Evolutionary conservation across 306 rosid species (phyloP).

Genomic region (Vigna trinervia): DNA sequence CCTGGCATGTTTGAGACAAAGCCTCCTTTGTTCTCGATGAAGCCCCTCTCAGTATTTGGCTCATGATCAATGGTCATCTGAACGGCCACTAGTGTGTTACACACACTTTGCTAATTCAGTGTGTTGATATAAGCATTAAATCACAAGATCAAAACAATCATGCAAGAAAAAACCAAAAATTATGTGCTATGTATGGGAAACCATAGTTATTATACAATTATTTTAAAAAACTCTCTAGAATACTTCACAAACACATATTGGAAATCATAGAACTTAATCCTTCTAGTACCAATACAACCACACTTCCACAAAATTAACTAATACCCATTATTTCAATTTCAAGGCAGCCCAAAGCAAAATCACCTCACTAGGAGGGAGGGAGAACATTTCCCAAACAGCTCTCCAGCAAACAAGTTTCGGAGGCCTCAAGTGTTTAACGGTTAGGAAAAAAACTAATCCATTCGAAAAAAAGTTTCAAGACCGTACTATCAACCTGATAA

Average conservation of each 20-base stretch:
- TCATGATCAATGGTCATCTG: constrained; percentile 81
- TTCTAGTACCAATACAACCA: constrained; percentile 1
- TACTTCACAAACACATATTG: background rate
- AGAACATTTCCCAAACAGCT: constrained; percentile 16
- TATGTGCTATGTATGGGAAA: background rate
- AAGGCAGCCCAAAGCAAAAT: constrained; percentile 11
- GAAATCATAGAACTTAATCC: constrained; percentile 8
- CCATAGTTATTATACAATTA: background rate
- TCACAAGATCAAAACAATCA: background rate
- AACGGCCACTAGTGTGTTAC: constrained; percentile 36
- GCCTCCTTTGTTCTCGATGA: constrained; percentile 85
- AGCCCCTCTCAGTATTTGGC: constrained; percentile 80
- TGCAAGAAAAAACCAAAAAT: background rate
- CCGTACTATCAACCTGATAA: background rate
- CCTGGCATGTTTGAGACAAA: constrained; percentile 98
- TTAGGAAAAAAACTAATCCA: background rate
- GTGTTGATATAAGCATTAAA: constrained; percentile 5
- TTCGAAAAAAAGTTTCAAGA: background rate
- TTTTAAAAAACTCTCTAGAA: background rate
- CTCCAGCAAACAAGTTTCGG: background rate
- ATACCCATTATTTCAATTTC: constrained; percentile 13
- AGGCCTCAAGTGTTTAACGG: constrained; percentile 2
- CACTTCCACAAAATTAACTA: constrained; percentile 27
- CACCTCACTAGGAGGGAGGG: background rate
- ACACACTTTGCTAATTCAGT: background rate